Base-by-base conservation (phyloP, 225 moss, liverwort and hornwort genomes). In the Sphagnum tenellum region DNA sequence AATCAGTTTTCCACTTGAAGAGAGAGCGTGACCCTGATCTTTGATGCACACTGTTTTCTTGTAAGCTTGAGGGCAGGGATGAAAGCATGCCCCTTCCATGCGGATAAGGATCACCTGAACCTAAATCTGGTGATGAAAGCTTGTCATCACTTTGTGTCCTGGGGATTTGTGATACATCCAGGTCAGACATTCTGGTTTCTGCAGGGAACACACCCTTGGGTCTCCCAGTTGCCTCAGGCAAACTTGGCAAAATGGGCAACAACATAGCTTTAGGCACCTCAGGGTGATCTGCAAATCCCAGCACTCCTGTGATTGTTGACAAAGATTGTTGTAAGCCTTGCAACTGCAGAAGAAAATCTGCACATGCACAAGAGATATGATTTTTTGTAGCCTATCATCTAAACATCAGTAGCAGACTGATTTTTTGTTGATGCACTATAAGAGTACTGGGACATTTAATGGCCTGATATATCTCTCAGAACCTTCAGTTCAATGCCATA, bases 301-400 rank as follows among this genome's bases (percentile, higher is more conserved):
- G 78, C 57, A 86, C 88, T 69, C 89, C 92, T 48, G 89, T 90
- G 64, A 96, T 96, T 9, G 82, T 80, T 70, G 96, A 88, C 61
- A 96, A 67, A 50, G 96, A 96, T 57, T 88, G 96, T 62, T 96
- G 96, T 72, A 96, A 66, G 13, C 79, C 75, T 53, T 96, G 92
- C 66, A 96, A 64, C 55, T 96, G 96, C 67, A 92, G 89, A 80
- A 96, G 75, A 74, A 96, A 96, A 77, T 82, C 96, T 96, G 88
- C 72, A 68, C 78, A 82, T 72, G 83, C 76, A 64, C 74, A 78
- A 62, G 86, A 74, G 56, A 64, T 60, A 64, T 60, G 66, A 58
- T 63, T 53, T 70, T 29, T 29, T 29, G 75, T 7, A 65, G 75
- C 29, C 29, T 29, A 29, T 29, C 29, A 29, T 29, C 29, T 29